These are phyloP conservation scores for Phlebiopsis gigantea DNA, from an alignment of 768 basidiomycete genomes.

Conservation along the genomic window DNA sequence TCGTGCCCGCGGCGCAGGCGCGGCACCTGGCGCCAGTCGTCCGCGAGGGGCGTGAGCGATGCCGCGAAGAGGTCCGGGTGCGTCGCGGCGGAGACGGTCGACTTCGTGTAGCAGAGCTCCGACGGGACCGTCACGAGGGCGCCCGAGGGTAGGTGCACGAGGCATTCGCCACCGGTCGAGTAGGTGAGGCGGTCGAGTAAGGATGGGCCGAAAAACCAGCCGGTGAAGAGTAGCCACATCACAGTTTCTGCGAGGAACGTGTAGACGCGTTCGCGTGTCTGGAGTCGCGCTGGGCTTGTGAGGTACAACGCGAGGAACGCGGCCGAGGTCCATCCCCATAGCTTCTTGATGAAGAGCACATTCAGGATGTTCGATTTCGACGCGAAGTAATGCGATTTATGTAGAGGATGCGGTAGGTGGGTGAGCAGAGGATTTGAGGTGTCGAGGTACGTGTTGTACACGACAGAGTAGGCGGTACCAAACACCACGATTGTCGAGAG, in stretches of 20 bases:
- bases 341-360: conserved; percentile 80
- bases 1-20: conserved; percentile 81
- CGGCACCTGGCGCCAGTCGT: conserved; percentile 45
- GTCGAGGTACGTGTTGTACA: conserved; percentile 69
- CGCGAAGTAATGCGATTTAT: conserved; percentile 67
- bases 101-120: conserved; percentile 49
- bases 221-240: conserved; percentile 71
- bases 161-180: conserved; percentile 72
- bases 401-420: conserved; percentile 63
- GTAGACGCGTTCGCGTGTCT: conserved; percentile 36
- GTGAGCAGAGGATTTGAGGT: conserved; percentile 76
- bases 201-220: conserved; percentile 87
- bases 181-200: conserved; percentile 62
- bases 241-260: conserved; percentile 57
- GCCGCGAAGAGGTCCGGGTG: conserved; percentile 61
- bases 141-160: conserved; percentile 57
- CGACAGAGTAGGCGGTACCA: conserved; percentile 64
- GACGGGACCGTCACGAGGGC: conserved; percentile 47
- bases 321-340: conserved; percentile 87
- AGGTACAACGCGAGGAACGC: conserved; percentile 56
- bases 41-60: conserved; percentile 32
- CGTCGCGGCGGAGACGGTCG: conserved; percentile 47
- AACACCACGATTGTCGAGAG: conserved; percentile 44
- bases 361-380: conserved; percentile 80
- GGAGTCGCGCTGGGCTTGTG: conserved; percentile 45